Base-by-base conservation (phyloP, 108 stramenopile species). In the Nitzschia inconspicua region DNA sequence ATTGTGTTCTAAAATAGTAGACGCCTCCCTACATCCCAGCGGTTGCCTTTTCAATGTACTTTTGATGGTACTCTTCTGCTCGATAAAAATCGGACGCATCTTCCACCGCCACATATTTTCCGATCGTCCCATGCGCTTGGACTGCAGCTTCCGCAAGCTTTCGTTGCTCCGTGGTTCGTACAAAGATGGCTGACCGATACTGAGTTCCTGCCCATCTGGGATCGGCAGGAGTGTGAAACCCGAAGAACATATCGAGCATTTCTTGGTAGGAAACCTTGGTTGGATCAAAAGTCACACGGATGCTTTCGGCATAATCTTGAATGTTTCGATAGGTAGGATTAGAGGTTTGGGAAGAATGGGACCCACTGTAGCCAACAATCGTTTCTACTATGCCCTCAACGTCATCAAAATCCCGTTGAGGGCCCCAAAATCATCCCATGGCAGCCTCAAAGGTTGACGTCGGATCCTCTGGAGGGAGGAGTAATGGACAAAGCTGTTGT, bases 401-500 rank as follows among this genome's bases (percentile, higher is more conserved):
- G 42, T 40, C 19, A 58, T 75, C 73, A 44, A 58, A 66, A 49
- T 75, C 73, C 20, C 73, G 73, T 58, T 75, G 73, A 57, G 73
- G 73, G 66, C 73, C 73, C 73, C 73, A 75, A 62, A 75, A 75
- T 75, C 73, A 75, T 62, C 73, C 73, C 61, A 67, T 62, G 47
- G 73, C 73, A 24, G 53, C 57, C 41, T 75, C 73, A 30, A 66
- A 60, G 42, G 62, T 75, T 0, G 61, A 22, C 0, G 46, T 23
- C 14, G 54, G 54, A 35, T 68, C 60, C 22, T 6, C 48, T 0
- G 61, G 66, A 13, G 61, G 25, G 9, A 51, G 52, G 7, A 75
- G 20, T 8, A 75, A 48, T 9, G 73, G 73, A 49, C 73, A 75
- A 44, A 68, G 59, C 16, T 50, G 41, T 22, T 42, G n/a, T n/a